Conservation (phyloP, 2,329 filamentous ascomycete genomes). For the Colletotrichum sojae region DNA sequence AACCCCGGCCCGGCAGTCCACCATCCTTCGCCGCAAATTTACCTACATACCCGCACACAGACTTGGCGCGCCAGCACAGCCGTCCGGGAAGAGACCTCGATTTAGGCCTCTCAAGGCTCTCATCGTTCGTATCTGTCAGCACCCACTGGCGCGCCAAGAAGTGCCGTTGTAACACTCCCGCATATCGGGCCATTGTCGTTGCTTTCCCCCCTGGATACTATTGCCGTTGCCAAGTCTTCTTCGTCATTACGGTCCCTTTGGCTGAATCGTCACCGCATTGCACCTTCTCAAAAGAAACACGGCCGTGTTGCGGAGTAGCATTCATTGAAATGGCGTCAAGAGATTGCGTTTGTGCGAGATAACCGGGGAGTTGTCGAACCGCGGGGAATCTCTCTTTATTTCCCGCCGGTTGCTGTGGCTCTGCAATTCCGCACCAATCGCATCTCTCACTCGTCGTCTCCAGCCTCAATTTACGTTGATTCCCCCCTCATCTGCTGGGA, state of each 20-base stretch:
- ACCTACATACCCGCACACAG: constrained; percentile 32
- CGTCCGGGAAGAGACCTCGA: constrained; percentile 10
- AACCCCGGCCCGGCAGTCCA: constrained; percentile 37
- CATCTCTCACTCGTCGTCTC: neutral
- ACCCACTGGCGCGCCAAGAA: constrained; percentile 25
- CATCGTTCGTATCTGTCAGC: constrained; percentile 20
- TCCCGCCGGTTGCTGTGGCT: neutral
- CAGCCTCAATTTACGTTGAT: neutral
- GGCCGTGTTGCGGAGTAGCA: neutral
- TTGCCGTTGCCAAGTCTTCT: constrained; percentile 21
- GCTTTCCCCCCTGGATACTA: too few species aligned
- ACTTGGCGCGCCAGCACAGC: constrained; percentile 32
- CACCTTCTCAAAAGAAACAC: constrained; percentile 36
- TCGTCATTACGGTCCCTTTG: constrained; percentile 26
- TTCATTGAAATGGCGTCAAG: constrained; percentile 32
- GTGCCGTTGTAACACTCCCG: constrained; percentile 31
- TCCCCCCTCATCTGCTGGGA: neutral
- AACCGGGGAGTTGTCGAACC: neutral
- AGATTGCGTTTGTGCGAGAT: constrained; percentile 37
- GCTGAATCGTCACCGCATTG: neutral
- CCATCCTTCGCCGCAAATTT: constrained; percentile 30
- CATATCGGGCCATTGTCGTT: neutral
- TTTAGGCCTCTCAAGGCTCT: constrained; percentile 4
- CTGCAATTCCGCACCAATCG: constrained; percentile 19
- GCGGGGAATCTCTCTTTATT: neutral